Evolutionary conservation across 345 rosid species (phyloP).

Genomic region (Eucalyptus sideroxylon): DNA sequence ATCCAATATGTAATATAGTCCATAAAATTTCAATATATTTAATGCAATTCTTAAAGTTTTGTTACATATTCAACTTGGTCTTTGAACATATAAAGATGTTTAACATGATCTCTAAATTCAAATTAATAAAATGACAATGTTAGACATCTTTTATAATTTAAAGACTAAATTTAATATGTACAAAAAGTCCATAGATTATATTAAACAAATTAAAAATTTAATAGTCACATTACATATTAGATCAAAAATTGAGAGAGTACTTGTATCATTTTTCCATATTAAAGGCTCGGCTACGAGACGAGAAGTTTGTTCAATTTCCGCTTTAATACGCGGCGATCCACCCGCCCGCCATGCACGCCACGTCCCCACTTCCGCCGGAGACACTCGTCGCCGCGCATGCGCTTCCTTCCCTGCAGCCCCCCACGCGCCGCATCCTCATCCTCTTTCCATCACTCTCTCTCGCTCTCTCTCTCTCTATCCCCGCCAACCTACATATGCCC

Average conservation of each 20-base stretch:
- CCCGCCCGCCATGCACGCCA: neutral
- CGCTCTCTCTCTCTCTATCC: too few relatives aligned
- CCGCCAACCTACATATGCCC: neutral
- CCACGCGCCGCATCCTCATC: neutral
- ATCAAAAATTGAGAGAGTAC: fast-evolving
- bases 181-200: too few relatives aligned
- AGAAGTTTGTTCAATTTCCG: neutral
- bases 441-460: neutral
- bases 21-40: too few relatives aligned
- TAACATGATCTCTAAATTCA: too few relatives aligned
- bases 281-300: neutral
- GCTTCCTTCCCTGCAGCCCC: neutral
- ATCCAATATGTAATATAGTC: too few relatives aligned
- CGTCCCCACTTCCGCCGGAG: neutral
- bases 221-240: fast-evolving
- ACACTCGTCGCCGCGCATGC: conserved; percentile 30
- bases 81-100: neutral
- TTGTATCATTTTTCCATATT: too few relatives aligned
- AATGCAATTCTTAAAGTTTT: fast-evolving
- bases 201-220: too few relatives aligned
- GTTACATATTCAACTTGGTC: neutral
- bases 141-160: too few relatives aligned
- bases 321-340: conserved; percentile 2
- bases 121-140: too few relatives aligned
- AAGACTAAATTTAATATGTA: too few relatives aligned